These are phyloP conservation scores for Russula sp. DNA, from an alignment of 768 basidiomycete genomes.

Conservation along the genomic window DNA sequence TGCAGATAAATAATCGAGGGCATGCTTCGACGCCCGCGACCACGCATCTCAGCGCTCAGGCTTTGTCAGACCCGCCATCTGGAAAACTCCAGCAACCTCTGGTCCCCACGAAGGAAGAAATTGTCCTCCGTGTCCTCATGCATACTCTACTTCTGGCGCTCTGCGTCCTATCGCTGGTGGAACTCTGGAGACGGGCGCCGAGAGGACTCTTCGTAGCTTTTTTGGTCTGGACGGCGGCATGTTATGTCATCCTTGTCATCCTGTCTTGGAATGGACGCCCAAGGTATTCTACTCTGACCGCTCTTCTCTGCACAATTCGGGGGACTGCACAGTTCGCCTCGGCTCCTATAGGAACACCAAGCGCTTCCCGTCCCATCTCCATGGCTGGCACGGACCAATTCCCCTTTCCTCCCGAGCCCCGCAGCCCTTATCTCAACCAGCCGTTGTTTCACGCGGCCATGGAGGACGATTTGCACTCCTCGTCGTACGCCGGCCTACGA, in stretches of 20 bases:
- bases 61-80: constrained; percentile 27
- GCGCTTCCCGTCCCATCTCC: constrained; percentile 36
- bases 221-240: constrained; percentile 50
- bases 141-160: constrained; percentile 55
- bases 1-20: constrained; percentile 43
- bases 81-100: constrained; percentile 25
- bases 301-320: constrained; percentile 40
- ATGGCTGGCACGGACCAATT: constrained; percentile 36
- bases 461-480: constrained; percentile 36
- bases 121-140: constrained; percentile 43
- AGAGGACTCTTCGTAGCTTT: constrained; percentile 55
- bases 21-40: constrained; percentile 45
- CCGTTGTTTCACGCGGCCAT: constrained; percentile 47
- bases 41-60: constrained; percentile 37
- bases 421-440: constrained; percentile 63
- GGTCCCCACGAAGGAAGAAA: constrained; percentile 33
- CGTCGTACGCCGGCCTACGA: constrained; percentile 43
- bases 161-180: constrained; percentile 47
- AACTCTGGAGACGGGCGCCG: constrained; percentile 51
- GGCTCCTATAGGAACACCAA: constrained; percentile 29
- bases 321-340: constrained; percentile 24
- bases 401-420: constrained; percentile 36
- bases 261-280: constrained; percentile 56
- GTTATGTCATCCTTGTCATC: constrained; percentile 46
- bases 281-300: constrained; percentile 48